phyloP scores from a whole-genome alignment of 2,329 filamentous ascomycete species.

The Nigrospora osmanthi region DNA sequence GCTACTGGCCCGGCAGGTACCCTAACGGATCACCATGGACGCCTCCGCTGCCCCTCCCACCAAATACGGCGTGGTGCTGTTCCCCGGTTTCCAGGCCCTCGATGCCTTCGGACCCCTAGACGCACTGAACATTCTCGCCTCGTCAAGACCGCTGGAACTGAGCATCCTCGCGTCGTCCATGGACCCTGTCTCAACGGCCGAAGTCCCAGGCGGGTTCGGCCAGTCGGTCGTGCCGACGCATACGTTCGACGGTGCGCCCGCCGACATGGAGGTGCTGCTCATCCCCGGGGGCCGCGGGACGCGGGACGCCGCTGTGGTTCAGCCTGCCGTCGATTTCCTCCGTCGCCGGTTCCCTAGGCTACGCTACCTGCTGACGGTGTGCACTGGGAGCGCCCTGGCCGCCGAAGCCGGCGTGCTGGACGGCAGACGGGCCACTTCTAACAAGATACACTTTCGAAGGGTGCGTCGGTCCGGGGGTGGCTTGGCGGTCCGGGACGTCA shows the following conservation, averaged over 20 bases:
- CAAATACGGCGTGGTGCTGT: conserved; percentile 34
- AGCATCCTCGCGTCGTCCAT: conserved; percentile 30
- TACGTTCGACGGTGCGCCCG: conserved; percentile 44
- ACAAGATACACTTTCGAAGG: conserved; percentile 49
- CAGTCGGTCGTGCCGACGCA: conserved; percentile 30
- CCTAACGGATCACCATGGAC: too few species aligned
- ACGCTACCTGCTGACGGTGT: conserved; percentile 54
- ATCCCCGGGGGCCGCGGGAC: conserved; percentile 55
- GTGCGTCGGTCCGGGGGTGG: neutral
- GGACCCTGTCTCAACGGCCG: conserved; percentile 29
- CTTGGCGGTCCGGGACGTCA: neutral
- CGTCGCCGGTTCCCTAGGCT: conserved; percentile 35
- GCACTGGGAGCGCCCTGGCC: conserved; percentile 54
- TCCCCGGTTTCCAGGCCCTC: conserved; percentile 34
- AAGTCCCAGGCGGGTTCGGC: conserved; percentile 14
- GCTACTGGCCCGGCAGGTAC: too few species aligned
- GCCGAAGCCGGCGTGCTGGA: conserved; percentile 54
- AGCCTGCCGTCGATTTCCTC: conserved; percentile 36
- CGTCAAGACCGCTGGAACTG: conserved; percentile 27
- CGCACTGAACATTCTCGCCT: conserved; percentile 31
- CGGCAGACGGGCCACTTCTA: conserved; percentile 55
- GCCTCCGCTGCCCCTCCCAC: too few species aligned
- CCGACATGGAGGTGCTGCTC: conserved; percentile 54
- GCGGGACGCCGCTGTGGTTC: conserved; percentile 21
- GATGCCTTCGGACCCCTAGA: conserved; percentile 40